These are phyloP conservation scores for Talaromyces borbonicus DNA, from an alignment of 495 filamentous ascomycete genomes.

Conservation along the genomic window DNA sequence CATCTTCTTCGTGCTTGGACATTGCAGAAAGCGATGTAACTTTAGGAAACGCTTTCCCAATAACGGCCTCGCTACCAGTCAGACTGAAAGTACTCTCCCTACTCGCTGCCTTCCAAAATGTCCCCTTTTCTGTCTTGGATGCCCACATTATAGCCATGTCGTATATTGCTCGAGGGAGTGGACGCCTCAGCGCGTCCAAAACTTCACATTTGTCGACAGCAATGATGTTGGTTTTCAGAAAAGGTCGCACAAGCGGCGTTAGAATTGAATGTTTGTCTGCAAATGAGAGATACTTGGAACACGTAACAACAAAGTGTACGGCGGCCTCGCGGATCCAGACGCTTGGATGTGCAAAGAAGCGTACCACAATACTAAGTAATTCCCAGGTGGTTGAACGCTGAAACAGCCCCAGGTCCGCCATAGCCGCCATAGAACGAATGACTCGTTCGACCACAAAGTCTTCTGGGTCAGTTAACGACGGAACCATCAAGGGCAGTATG, in stretches of 20 bases:
- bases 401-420: slow-evolving; percentile 81
- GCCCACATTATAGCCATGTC: slow-evolving; percentile 86
- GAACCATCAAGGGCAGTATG: slow-evolving; percentile 91
- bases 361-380: slow-evolving; percentile 64
- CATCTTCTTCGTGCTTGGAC: slow-evolving; percentile 83
- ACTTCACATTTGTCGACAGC: slow-evolving; percentile 61
- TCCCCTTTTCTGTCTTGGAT: slow-evolving; percentile 60
- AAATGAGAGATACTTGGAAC: slow-evolving; percentile 63
- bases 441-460: slow-evolving; percentile 92
- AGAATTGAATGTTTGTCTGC: slow-evolving; percentile 80
- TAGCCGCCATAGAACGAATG: slow-evolving; percentile 75
- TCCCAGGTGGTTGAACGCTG: slow-evolving; percentile 81
- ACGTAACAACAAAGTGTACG: slow-evolving; percentile 67
- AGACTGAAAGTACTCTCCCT: slow-evolving; percentile 58
- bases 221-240: slow-evolving; percentile 59
- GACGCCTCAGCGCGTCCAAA: slow-evolving; percentile 75
- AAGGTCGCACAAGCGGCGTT: slow-evolving; percentile 66
- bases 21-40: slow-evolving; percentile 28
- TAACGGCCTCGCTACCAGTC: slow-evolving; percentile 24
- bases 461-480: slow-evolving; percentile 91
- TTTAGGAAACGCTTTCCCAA: slow-evolving; percentile 19
- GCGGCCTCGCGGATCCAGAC: slow-evolving; percentile 90
- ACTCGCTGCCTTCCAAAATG: slow-evolving; percentile 75
- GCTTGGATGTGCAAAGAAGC: slow-evolving; percentile 89
- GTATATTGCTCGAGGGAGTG: slow-evolving; percentile 67